Base-by-base conservation (phyloP, 306 rosid genomes). In the Spatholobus suberectus region DNA sequence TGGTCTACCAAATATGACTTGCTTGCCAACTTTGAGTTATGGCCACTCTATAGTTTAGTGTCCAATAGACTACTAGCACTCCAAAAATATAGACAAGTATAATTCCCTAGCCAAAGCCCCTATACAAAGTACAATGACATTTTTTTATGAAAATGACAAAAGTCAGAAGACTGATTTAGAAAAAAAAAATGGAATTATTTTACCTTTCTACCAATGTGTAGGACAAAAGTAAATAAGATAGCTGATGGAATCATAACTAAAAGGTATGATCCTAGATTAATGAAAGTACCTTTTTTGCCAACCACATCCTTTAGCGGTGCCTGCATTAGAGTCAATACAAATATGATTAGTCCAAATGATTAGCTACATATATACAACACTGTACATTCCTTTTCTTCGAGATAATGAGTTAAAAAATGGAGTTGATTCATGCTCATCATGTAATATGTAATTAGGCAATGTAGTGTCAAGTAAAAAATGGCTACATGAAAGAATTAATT, bases 61-160 rank as follows among this genome's bases (percentile, higher is more conserved):
- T n/a, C n/a, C n/a, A n/a, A n/a, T n/a, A n/a, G n/a, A n/a, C n/a
- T n/a, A n/a, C n/a, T n/a, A n/a, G n/a, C n/a, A n/a, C n/a, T n/a
- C n/a, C n/a, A n/a, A n/a, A n/a, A n/a, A n/a, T n/a, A n/a, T n/a
- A n/a, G n/a, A n/a, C n/a, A n/a, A n/a, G n/a, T n/a, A n/a, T n/a
- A n/a, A n/a, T n/a, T n/a, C n/a, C n/a, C 98, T 55, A 87, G 67
- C 98, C 98, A 92, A 37, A 92, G 94, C 69, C 98, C 97, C 95
- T 92, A 13, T 8, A 54, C 65, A 65, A 46, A 24, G 1, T 58
- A 70, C 29, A 49, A 21, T 61, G 6, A 47, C 21, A 61, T 32
- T 35, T 32, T 26, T 54, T 17, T 73, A 3, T n/a, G 37, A 71
- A 73, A 27, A 70, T 67, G 21, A 43, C 5, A 57, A 9, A n/a